These are phyloP conservation scores for Suillus variegatus DNA, from an alignment of 768 basidiomycete species.

Conservation along the genomic window DNA sequence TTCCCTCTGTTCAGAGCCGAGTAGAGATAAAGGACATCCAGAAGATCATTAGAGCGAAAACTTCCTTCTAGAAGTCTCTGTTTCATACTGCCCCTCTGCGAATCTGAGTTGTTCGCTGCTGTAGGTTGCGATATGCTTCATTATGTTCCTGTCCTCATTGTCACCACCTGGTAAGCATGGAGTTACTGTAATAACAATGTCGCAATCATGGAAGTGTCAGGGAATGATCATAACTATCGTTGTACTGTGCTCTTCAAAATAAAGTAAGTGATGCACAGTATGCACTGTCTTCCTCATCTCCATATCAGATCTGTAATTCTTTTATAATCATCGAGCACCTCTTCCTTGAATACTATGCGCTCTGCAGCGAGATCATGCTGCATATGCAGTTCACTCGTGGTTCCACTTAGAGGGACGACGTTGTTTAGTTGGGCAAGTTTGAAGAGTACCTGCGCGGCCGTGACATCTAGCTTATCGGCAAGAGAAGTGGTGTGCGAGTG, in stretches of 20 bases:
- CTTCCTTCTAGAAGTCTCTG: background rate
- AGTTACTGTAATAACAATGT: background rate
- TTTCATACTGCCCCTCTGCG: background rate
- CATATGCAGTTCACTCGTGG: conserved; percentile 69
- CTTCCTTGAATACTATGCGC: conserved; percentile 34
- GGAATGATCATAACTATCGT: background rate
- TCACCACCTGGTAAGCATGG: background rate
- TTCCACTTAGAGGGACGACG: conserved; percentile 76
- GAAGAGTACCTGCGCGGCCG: conserved; percentile 68
- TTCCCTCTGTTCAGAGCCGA: background rate
- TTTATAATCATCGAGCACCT: conserved; percentile 27
- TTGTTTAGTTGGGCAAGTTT: conserved; percentile 66
- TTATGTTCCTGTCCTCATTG: background rate
- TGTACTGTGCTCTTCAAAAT: background rate
- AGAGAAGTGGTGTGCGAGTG: conserved; percentile 48
- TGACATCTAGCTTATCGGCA: conserved; percentile 48
- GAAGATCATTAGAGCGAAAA: background rate
- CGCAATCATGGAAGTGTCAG: too few species aligned
- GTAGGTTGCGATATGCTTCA: background rate
- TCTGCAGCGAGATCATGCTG: conserved; percentile 56
- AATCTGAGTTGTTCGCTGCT: background rate
- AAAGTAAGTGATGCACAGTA: background rate
- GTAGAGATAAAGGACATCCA: background rate
- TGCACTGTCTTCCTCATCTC: conserved; percentile 18
- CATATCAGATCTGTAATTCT: conserved; percentile 30